phyloP scores from a whole-genome alignment of 2,329 filamentous ascomycete genomes.

The Calonectria pseudoreteaudii region DNA sequence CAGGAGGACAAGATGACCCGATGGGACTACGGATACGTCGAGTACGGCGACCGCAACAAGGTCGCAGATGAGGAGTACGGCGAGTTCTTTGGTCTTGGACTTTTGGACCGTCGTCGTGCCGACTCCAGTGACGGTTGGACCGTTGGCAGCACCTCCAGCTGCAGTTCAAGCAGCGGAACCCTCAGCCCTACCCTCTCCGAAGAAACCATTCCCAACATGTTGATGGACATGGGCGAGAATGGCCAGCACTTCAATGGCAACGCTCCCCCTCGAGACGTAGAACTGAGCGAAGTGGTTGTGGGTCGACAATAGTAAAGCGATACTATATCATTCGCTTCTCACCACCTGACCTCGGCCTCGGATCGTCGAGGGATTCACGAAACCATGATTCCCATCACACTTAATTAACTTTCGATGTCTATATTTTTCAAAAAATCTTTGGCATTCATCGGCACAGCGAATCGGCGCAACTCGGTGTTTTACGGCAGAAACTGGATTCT shows the following conservation, averaged over 20 bases:
- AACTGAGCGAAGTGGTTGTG: constrained; percentile 60
- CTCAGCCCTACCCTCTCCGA: constrained; percentile 63
- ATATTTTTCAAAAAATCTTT: constrained; percentile 50
- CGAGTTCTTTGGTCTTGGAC: constrained; percentile 59
- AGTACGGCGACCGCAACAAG: constrained; percentile 75
- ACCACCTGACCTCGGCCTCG: background rate
- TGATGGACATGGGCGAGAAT: constrained; percentile 52
- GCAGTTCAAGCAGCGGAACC: constrained; percentile 61
- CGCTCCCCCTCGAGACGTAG: constrained; percentile 53
- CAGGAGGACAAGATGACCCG: constrained; percentile 88
- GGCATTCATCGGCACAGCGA: constrained; percentile 56
- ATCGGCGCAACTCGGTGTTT: constrained; percentile 51
- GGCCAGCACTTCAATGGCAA: constrained; percentile 44
- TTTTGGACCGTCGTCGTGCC: constrained; percentile 56
- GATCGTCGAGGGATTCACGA: constrained; percentile 37
- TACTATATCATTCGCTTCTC: background rate
- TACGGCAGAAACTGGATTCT: constrained; percentile 41
- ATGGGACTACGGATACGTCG: constrained; percentile 96
- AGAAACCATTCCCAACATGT: constrained; percentile 51
- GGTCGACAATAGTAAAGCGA: constrained; percentile 49
- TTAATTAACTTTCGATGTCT: constrained; percentile 48
- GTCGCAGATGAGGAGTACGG: constrained; percentile 60
- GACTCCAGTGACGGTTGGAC: constrained; percentile 89
- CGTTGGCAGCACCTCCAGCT: constrained; percentile 82
- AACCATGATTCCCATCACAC: constrained; percentile 44